These are phyloP conservation scores for Myxozyma geophila DNA, from an alignment of 805 yeast genomes.

Conservation along the genomic window DNA sequence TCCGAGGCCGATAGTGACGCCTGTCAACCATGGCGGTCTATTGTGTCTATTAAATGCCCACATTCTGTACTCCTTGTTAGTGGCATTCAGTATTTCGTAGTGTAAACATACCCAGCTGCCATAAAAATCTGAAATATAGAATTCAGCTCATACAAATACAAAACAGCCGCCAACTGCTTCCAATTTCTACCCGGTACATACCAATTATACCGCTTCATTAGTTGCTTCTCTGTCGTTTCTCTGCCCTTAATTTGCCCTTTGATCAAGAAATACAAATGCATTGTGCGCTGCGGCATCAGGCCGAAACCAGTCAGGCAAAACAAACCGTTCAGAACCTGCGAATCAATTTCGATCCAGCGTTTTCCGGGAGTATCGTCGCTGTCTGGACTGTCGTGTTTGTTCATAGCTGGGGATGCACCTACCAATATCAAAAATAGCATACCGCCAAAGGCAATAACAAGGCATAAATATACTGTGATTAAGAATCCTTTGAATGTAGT, in stretches of 20 bases:
- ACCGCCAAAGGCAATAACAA: slow-evolving; percentile 38
- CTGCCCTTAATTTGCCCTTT: slow-evolving; percentile 20
- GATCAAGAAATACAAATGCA: slow-evolving; percentile 29
- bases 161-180: slow-evolving; percentile 26
- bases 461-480: slow-evolving; percentile 28
- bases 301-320: slow-evolving; percentile 38
- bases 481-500: slow-evolving; percentile 28
- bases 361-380: slow-evolving; percentile 32
- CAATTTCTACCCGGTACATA: slow-evolving; percentile 25
- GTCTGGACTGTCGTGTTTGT: slow-evolving; percentile 28
- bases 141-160: slow-evolving; percentile 29
- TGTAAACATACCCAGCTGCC: slow-evolving; percentile 30
- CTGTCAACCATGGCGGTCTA: slow-evolving; percentile 38
- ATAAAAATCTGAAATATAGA: slow-evolving; percentile 35
- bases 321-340: slow-evolving; percentile 36
- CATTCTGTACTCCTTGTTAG: slow-evolving; percentile 18
- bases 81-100: neutral
- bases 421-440: slow-evolving; percentile 36
- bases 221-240: slow-evolving; percentile 11
- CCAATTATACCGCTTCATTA: slow-evolving; percentile 30
- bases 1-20: slow-evolving; percentile 33
- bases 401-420: slow-evolving; percentile 38
- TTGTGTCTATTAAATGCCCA: slow-evolving; percentile 37
- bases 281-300: slow-evolving; percentile 32
- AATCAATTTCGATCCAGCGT: slow-evolving; percentile 38